A percentile compares a stretch with the other conserved stretches of the same genome.
Evolutionary conservation across 306 rosid species (phyloP).

Genomic region (Gleditsia sinensis): DNA sequence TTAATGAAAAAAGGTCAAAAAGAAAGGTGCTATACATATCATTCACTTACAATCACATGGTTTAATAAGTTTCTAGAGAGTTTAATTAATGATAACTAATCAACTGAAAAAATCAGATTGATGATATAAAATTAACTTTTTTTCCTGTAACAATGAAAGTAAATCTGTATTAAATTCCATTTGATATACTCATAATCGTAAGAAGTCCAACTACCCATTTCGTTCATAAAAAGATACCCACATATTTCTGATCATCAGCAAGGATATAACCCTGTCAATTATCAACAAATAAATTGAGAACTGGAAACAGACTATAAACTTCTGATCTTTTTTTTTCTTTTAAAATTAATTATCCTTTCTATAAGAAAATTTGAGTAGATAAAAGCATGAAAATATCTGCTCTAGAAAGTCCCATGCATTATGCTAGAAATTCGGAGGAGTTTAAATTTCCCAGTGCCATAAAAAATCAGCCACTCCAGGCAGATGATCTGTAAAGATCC

Average conservation of each 20-base stretch:
- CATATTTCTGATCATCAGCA: background rate
- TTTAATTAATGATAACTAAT: conserved; percentile 5
- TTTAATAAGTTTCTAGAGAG: background rate
- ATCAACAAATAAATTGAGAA: background rate
- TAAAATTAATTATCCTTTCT: background rate
- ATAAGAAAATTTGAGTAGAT: background rate
- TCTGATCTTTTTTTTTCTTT: background rate
- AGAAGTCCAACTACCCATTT: background rate
- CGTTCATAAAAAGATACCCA: background rate
- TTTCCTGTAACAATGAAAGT: conserved; percentile 13
- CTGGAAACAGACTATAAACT: background rate
- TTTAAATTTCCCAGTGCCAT: conserved; percentile 6
- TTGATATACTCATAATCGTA: background rate
- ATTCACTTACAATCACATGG: background rate
- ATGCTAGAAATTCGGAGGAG: conserved; percentile 10
- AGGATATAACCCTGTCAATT: conserved; percentile 13
- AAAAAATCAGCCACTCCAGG: conserved; percentile 6
- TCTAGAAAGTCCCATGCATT: background rate
- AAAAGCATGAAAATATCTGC: conserved; percentile 12
- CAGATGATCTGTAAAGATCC: background rate
- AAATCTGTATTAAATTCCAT: conserved; percentile 5
- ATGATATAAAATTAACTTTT: background rate
- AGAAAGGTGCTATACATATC: background rate
- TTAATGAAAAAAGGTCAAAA: background rate
- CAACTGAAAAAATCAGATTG: conserved; percentile 6